Evolutionary conservation across 192 early-diverging fungal species (phyloP), one percentile per base, ranked within the genome.

Genomic region (Backusella westeae): DNA sequence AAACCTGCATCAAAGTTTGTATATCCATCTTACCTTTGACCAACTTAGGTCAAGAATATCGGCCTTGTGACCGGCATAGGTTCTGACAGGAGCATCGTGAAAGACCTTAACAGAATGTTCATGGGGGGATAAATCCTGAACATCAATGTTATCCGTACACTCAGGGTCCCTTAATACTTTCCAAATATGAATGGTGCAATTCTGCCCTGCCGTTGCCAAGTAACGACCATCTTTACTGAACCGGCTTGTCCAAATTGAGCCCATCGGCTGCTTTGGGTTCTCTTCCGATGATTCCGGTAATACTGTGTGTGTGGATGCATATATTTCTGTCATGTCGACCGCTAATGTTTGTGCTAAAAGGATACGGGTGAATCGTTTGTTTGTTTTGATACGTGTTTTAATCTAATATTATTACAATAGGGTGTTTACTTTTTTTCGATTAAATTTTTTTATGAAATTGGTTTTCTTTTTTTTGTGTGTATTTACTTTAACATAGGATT

Each of bases 171-270:
- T 49, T 34, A 84, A 42, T 23, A 81, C 77, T 36, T 78, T 71
- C 94, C 94, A 96, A 3, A 95, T 85, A 35, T 89, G 78, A 35
- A 96, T 78, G 29, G 91, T 74, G 71, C 86, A 87, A 81, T 91
- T 89, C 77, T 95, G 92, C n/a, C 94, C 92, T 75, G 91, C 95
- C 8, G 86, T 84, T n/a, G 93, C 95, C 73, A 96, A 71, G 78
- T 93, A 96, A 76, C 82, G 81, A 26, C 94, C 94, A 82, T 90
- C 90, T 38, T 89, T 85, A 78, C 93, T 95, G 73, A 95, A 96
- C 67, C 91, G 84, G 82, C 94, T 82, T 7, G 89, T 80, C 93
- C 94, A 96, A 32, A 96, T 80, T 0, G 93, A 87, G 21, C 39
- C 35, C 4, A 42, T 35, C 14, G 76, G 38, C 14, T 75, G 59